A percentile compares a stretch with the other conserved stretches of the same genome.
phyloP scores from a whole-genome alignment of 257 asterid genomes.

The Lantana camara region DNA sequence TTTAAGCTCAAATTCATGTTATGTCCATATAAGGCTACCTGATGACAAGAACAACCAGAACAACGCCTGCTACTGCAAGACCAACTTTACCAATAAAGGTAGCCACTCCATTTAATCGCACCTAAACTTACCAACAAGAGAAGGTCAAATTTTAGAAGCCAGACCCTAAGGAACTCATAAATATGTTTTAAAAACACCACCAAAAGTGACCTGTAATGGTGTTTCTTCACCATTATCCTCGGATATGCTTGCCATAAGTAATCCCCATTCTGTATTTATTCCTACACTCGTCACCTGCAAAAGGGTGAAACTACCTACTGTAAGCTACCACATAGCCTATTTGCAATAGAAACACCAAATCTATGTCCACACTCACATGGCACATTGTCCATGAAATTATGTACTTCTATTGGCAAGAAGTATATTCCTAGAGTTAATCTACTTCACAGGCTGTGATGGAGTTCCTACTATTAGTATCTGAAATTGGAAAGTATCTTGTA shows the following conservation, averaged over 20 bases:
- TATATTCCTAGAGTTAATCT: constrained; percentile 18
- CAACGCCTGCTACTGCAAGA: constrained; percentile 67
- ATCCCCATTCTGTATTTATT: constrained; percentile 95
- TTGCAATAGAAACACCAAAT: constrained; percentile 7
- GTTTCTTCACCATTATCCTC: constrained; percentile 99
- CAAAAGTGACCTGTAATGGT: constrained; percentile 75
- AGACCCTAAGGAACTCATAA: background rate
- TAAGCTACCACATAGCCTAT: constrained; percentile 16
- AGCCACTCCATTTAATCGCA: constrained; percentile 92
- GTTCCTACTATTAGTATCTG: background rate
- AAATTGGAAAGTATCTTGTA: background rate
- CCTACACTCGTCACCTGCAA: constrained; percentile 88
- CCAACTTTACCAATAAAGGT: constrained; percentile 91
- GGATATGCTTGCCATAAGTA: constrained; percentile 93
- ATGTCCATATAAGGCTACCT: constrained; percentile 43
- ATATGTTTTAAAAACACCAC: constrained; percentile 19
- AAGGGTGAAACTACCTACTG: constrained; percentile 16
- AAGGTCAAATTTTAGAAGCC: constrained; percentile 23
- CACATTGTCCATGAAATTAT: constrained; percentile 2
- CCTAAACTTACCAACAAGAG: constrained; percentile 47
- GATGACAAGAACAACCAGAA: constrained; percentile 71
- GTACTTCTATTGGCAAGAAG: constrained; percentile 8
- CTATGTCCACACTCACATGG: constrained; percentile 1
- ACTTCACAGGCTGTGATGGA: background rate
- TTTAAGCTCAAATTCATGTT: constrained; percentile 7